Conservation (phyloP, 768 basidiomycete species). For the Auricularia auricula-judae region DNA sequence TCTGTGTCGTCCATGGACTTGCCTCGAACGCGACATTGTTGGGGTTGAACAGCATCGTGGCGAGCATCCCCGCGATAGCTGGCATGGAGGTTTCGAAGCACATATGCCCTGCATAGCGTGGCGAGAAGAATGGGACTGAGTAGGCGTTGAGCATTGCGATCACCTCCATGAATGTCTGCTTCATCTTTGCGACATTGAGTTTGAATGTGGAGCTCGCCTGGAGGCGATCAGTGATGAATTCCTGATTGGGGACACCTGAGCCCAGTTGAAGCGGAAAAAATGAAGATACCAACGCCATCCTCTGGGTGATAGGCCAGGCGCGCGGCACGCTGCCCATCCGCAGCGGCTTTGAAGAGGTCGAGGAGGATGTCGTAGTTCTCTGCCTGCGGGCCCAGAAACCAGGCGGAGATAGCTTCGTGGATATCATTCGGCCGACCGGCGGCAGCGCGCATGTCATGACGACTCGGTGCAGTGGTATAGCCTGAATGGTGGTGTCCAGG, state of each 20-base stretch:
- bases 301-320: conserved; percentile 19
- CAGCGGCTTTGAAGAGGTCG: conserved; percentile 15
- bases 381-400: conserved; percentile 29
- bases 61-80: conserved; percentile 14
- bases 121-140: conserved; percentile 29
- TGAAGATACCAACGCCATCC: conserved; percentile 16
- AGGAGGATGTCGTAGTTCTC: conserved; percentile 25
- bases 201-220: neutral
- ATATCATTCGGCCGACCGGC: neutral
- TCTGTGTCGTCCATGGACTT: conserved; percentile 26
- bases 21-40: conserved; percentile 35
- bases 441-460: too few species aligned
- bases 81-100: conserved; percentile 23
- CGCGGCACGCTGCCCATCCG: conserved; percentile 15
- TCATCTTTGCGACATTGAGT: neutral
- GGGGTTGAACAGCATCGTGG: conserved; percentile 23
- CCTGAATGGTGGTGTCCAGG: too few species aligned
- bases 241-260: conserved; percentile 6
- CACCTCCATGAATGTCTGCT: neutral
- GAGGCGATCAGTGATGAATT: conserved; percentile 11
- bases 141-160: conserved; percentile 17
- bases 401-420: conserved; percentile 21
- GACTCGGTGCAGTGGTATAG: too few species aligned
- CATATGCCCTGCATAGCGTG: conserved; percentile 33
- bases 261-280: neutral